Evolutionary conservation across 2,329 filamentous ascomycete species (phyloP), one percentile per base, ranked within the genome.

Genomic region (Lachnum nothofagi): DNA sequence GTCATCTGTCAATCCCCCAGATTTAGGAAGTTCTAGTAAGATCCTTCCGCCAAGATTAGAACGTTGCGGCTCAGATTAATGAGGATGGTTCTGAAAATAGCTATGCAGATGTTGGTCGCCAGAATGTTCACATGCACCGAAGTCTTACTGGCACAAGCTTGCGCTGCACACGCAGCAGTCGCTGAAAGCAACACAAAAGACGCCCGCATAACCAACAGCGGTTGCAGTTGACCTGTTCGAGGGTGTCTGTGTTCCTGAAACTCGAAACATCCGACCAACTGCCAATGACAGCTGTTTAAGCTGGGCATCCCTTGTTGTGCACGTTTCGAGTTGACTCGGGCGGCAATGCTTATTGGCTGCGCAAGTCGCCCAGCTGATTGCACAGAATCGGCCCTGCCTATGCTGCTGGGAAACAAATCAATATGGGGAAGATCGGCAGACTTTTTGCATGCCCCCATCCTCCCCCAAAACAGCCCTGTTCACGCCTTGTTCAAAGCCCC

Each of bases 251-350:
- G 37, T 42, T 42, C 39, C 40, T 54, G 53, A 56, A 56, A 56
- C 53, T 40, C 22, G 48, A 53, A 51, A 53, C 53, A 55, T 49
- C 39, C 24, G 47, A 48, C 42, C 42, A 27, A 29, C 19, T 17
- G 23, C 53, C 50, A 56, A 53, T 56, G 50, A 49, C 44, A 48
- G 46, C 19, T 3, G 27, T 16, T 17, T 24, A 9, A 39, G 35
- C 10, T 10, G 14, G 17, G 35, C 20, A 23, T 16, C 5, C 38
- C 39, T n/a, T 35, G 27, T 12, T 19, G 29, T 20, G 8, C 20
- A 38, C 42, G 49, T 53, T 57, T 57, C 50, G 43, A 51, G 39
- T 39, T 39, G 20, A 39, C 19, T 24, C 29, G 23, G 20, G 51
- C 53, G 53, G 43, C 46, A 53, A 42, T 22, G 24, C 19, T 20